Evolutionary conservation across 257 asterid species (phyloP), one percentile per base, ranked within the genome.

Genomic region (Plectranthus barbatus): DNA sequence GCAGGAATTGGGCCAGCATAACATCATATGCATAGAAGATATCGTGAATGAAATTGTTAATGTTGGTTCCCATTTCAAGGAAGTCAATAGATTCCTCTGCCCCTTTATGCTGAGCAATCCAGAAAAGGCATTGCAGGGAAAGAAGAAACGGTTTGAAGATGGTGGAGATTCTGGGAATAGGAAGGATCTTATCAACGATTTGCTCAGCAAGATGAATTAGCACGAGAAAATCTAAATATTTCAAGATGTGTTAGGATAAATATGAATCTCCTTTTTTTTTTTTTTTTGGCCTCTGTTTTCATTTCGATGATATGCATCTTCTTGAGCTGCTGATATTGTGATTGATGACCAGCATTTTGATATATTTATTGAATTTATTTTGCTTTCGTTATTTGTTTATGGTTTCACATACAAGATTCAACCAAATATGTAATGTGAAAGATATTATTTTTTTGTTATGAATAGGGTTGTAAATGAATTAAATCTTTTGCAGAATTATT

Each of bases 131-230:
- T 72, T 85, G 81, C 81, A 62, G 31, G 91, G 97, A 37, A 89
- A 78, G 93, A 92, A 80, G 81, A 85, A 56, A 23, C 83, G 90
- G 12, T 92, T 76, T 19, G 70, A 33, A 26, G 97, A 89, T 39
- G 99, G 99, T 12, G 97, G 99, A 11, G 97, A 92, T 74, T 74
- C 96, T n/a, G 99, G 97, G 64, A 76, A 85, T 64, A 88, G 99
- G 1, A 80, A 66, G 70, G 90, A 83, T 54, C 78, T 19, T 39
- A 86, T 89, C 75, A 89, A 89, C 42, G 96, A 85, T 73, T 66
- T 92, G 56, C 65, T 92, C 76, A 67, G 78, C 68, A 85, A 84
- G 83, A 86, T 92, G 91, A 89, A 92, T 77, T 92, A 89, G 80
- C 44, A 4, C 59, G 39, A 54, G 42, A 31, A 31, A 6, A 31